Evolutionary conservation across 1,284 basidiomycete genomes (phyloP), one percentile per base, ranked within the genome.

Genomic region (Volvariella surrecta): DNA sequence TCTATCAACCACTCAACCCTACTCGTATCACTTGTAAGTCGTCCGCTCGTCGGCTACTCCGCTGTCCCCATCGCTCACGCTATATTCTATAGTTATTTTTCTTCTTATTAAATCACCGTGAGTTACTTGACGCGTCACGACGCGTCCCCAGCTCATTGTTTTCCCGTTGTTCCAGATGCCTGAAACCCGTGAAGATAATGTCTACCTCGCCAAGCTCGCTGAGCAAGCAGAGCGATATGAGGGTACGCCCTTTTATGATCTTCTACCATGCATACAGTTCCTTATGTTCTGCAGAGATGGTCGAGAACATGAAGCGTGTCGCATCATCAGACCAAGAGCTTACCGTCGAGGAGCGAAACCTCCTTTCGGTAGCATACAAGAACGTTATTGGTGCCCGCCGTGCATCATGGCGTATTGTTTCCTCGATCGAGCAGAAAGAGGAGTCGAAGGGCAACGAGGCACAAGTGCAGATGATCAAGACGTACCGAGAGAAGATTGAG

Each of bases 391-490:
- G 95, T 70, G 95, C 95, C 38, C 94, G 95, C 58, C 93, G 95
- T 67, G 95, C 95, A 39, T 97, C 93, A 41, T 99, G 95, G 95
- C 79, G 96, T 58, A 98, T 99, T 61, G 94, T 99, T 51, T 97
- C 93, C 56, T 97, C 94, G 50, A 98, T 99, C 60, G 95, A 99
- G 75, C 94, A 98, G 75, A 99, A 99, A 81, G 96, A 99, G 79
- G 95, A 98, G 76, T 92, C 89, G 52, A 97, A 98, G 77, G 95
- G 95, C 62, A 98, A 99, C 64, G 91, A 95, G 67, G 84, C 87
- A 47, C 95, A 99, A 71, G 94, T 99, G 50, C 72, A 82, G 45
- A 97, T 98, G 94, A 98, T 99, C 79, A 97, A 97, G 83, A 82
- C 81, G 53, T 98, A 98, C 83, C 77, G 95, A 67, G 89, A 93